Percentiles rank a stretch among this genome's conserved stretches.
These are phyloP conservation scores for Podaxis mareebaensis DNA, from an alignment of 768 basidiomycete genomes.

Conservation along the genomic window DNA sequence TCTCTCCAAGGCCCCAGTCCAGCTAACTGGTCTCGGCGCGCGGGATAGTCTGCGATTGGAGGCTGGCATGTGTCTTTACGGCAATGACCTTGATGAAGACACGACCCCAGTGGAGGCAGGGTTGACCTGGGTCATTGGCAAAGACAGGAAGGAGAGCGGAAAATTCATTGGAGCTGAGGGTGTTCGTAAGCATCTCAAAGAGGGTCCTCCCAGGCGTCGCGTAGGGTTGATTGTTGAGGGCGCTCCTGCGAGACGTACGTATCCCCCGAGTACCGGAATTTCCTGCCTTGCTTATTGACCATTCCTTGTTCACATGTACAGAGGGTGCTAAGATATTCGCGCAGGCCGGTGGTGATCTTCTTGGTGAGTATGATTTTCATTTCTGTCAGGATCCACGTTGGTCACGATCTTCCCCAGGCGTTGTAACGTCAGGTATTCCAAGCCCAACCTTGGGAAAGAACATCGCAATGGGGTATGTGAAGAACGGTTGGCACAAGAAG, in stretches of 20 bases:
- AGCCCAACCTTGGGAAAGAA: conserved; percentile 88
- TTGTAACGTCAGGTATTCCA: conserved; percentile 93
- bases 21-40: conserved; percentile 88
- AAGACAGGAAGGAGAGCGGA: conserved; percentile 71
- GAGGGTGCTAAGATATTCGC: conserved; percentile 80
- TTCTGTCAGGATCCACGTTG: neutral
- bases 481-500: conserved; percentile 84
- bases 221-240: conserved; percentile 84
- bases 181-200: conserved; percentile 75
- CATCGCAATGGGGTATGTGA: conserved; percentile 94
- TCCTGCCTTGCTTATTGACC: neutral
- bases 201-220: conserved; percentile 75
- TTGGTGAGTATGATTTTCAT: conserved; percentile 12
- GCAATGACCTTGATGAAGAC: conserved; percentile 87
- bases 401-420: conserved; percentile 39
- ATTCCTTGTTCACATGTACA: conserved; percentile 26
- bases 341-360: conserved; percentile 45
- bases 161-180: conserved; percentile 79
- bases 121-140: conserved; percentile 94
- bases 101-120: conserved; percentile 91
- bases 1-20: conserved; percentile 62
- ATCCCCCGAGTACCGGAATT: conserved; percentile 7
- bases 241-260: conserved; percentile 81
- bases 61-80: conserved; percentile 96
- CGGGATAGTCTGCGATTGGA: conserved; percentile 93